A percentile compares a stretch with the other conserved stretches of the same genome.
phyloP scores from a whole-genome alignment of 2,329 filamentous ascomycete species.

The Diaporthe sp. region DNA sequence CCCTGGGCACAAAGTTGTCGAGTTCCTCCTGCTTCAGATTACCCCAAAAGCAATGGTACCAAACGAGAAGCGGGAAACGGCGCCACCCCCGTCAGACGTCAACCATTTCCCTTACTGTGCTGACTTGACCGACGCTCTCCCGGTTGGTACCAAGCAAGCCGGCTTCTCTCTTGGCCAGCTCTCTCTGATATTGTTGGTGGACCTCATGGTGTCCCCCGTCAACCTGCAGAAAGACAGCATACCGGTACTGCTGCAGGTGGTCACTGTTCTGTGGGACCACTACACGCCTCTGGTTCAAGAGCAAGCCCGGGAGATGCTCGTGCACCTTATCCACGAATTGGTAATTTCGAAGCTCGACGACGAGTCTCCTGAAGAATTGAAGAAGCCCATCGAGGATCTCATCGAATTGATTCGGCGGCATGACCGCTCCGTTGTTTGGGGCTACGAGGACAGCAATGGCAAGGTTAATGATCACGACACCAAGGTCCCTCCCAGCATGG shows the following conservation, averaged over 20 bases:
- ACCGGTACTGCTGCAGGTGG: conserved; percentile 88
- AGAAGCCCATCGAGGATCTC: conserved; percentile 85
- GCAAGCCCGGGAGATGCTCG: conserved; percentile 96
- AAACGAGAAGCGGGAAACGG: conserved; percentile 80
- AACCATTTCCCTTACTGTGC: conserved; percentile 88
- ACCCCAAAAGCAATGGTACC: conserved; percentile 97
- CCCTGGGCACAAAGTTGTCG: conserved; percentile 89
- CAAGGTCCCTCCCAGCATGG: conserved; percentile 90
- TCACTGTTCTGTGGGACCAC: conserved; percentile 96
- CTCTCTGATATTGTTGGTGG: conserved; percentile 92
- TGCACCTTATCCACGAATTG: conserved; percentile 95
- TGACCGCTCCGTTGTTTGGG: conserved; percentile 89
- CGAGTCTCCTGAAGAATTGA: conserved; percentile 71
- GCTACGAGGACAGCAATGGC: conserved; percentile 92
- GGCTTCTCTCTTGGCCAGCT: conserved; percentile 94
- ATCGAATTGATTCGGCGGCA: conserved; percentile 89
- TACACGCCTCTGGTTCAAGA: conserved; percentile 96
- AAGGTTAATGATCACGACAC: conserved; percentile 80
- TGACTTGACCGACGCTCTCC: conserved; percentile 82
- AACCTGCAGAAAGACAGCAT: conserved; percentile 84
- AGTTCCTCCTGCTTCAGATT: conserved; percentile 92
- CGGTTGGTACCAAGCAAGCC: conserved; percentile 90
- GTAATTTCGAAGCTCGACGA: conserved; percentile 86
- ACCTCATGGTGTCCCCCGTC: conserved; percentile 94
- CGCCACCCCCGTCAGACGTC: conserved; percentile 80